Conservation (phyloP, 73 alveolate genomes). For the Halteria grandinella region DNA sequence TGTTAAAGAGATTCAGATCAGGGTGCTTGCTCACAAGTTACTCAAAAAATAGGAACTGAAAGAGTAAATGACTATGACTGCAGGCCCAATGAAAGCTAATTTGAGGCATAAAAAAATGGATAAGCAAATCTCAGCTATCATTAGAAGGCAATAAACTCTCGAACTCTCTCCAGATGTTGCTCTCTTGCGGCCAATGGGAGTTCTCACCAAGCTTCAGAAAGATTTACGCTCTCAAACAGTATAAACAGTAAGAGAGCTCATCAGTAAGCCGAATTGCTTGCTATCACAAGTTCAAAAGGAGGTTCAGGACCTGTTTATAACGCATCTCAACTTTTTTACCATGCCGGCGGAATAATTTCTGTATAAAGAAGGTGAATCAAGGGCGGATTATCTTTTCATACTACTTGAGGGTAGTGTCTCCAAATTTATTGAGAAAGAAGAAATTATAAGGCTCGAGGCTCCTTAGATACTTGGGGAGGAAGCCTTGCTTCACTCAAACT, state of each 20-base stretch:
- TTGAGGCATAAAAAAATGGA: no score
- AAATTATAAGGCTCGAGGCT: not conserved
- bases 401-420: conserved; percentile 15
- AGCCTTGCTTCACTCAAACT: conserved; percentile 15
- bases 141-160: no score
- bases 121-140: no score
- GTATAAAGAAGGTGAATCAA: conserved; percentile 30
- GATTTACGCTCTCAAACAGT: conserved; percentile 38
- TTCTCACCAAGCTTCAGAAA: conserved; percentile 38
- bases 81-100: no score
- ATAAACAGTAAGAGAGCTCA: conserved; percentile 5
- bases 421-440: not conserved
- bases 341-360: not conserved
- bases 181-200: no score
- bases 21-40: no score
- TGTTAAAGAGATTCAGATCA: no score
- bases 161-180: no score
- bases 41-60: no score
- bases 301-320: conserved; percentile 30
- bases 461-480: conserved; percentile 47
- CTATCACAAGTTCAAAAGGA: conserved; percentile 25
- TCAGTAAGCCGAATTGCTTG: conserved; percentile 14
- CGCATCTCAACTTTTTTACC: conserved; percentile 32
- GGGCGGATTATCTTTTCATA: conserved; percentile 17
- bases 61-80: no score